Conservation (phyloP, 177 flowering plant species). For the Vitis hybrid region DNA sequence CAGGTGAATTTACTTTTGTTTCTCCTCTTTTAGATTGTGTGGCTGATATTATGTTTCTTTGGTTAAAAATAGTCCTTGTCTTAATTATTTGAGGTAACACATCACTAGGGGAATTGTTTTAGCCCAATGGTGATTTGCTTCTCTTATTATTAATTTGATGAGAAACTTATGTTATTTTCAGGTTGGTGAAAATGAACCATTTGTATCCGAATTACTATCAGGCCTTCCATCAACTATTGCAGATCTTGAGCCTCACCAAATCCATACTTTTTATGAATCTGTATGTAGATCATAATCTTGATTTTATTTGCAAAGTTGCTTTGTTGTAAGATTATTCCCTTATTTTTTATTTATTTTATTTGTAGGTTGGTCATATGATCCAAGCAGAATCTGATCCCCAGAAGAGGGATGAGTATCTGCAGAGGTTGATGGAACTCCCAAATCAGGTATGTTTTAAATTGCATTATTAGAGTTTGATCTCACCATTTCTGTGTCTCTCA, state of each 20-base stretch:
- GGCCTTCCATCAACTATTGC: slow-evolving; percentile 80
- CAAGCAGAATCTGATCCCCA: slow-evolving; percentile 96
- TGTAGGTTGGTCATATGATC: slow-evolving; percentile 86
- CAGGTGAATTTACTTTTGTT: slow-evolving; percentile 48
- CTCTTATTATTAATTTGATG: no score
- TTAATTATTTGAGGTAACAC: no score
- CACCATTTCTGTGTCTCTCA: background rate
- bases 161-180: slow-evolving; percentile 23
- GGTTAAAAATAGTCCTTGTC: no score
- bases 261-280: slow-evolving; percentile 97
- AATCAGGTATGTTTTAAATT: slow-evolving; percentile 57
- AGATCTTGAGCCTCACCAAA: slow-evolving; percentile 97
- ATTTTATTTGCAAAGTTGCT: background rate
- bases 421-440: slow-evolving; percentile 92
- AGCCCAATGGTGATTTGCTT: no score
- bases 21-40: background rate
- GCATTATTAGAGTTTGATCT: background rate
- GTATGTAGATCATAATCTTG: slow-evolving; percentile 40
- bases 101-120: no score
- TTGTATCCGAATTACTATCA: slow-evolving; percentile 92
- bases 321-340: background rate
- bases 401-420: slow-evolving; percentile 90
- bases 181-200: slow-evolving; percentile 97
- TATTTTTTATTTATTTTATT: slow-evolving; percentile 20
- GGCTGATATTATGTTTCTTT: no score